Conservation (phyloP, 345 rosid genomes). For the Lepidium didymum region DNA sequence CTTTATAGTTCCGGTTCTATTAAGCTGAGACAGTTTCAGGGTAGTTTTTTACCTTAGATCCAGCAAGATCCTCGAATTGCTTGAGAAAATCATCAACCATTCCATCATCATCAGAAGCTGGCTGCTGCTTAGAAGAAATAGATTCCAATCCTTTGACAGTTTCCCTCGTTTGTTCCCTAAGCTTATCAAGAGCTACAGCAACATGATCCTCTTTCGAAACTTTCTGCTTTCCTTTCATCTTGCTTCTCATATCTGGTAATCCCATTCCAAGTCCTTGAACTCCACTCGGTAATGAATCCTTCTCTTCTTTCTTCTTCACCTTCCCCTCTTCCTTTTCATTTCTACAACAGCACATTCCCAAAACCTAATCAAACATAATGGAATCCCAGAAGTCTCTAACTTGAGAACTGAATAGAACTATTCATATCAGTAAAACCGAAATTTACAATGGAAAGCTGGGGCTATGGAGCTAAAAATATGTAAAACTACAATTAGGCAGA, state of each 20-base stretch:
- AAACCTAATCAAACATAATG: not conserved
- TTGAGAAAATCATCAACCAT: constrained; percentile 83
- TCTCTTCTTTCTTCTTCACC: constrained; percentile 29
- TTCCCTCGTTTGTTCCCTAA: constrained; percentile 80
- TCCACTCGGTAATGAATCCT: constrained; percentile 43
- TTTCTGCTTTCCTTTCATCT: constrained; percentile 67
- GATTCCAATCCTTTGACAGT: constrained; percentile 79
- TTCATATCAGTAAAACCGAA: not conserved
- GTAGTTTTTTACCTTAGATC: constrained; percentile 51
- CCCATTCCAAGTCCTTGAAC: constrained; percentile 90
- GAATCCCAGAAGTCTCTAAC: not conserved
- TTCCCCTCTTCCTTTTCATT: constrained; percentile 30
- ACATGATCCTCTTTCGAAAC: constrained; percentile 60
- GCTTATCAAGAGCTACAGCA: constrained; percentile 70
- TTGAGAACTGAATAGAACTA: not conserved
- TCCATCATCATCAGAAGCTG: constrained; percentile 51
- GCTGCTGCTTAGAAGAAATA: constrained; percentile 34
- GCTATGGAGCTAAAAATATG: not conserved
- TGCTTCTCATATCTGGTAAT: constrained; percentile 79
- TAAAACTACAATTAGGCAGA: not conserved
- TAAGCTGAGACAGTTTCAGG: not conserved
- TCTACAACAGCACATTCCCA: constrained; percentile 18
- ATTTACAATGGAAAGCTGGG: not conserved
- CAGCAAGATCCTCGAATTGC: constrained; percentile 90
- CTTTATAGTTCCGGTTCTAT: not conserved